Percentiles rank a stretch among this genome's conserved stretches.
phyloP scores from a whole-genome alignment of 2,329 filamentous ascomycete species.

The Ophiostoma fasciatum region DNA sequence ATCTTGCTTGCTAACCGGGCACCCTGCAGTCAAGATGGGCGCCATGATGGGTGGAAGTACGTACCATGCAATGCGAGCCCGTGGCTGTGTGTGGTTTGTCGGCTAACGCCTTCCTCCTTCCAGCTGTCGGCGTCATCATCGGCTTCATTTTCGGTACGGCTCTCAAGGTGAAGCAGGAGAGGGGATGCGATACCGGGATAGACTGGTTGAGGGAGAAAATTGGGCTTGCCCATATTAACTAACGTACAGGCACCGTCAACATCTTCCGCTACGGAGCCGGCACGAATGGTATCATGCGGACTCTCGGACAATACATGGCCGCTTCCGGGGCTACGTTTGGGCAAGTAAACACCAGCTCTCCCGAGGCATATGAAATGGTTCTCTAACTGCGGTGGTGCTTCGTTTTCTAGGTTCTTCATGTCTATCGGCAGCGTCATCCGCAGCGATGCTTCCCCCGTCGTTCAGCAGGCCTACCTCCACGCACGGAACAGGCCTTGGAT shows the following conservation, averaged over 20 bases:
- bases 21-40: constrained; percentile 75
- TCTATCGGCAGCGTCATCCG: constrained; percentile 94
- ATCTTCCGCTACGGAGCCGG: constrained; percentile 93
- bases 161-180: neutral
- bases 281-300: constrained; percentile 84
- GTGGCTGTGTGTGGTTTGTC: too few species aligned
- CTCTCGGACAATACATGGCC: constrained; percentile 90
- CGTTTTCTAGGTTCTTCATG: constrained; percentile 71
- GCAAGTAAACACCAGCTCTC: constrained; percentile 46
- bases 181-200: too few species aligned
- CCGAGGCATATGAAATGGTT: neutral
- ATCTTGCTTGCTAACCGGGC: constrained; percentile 19
- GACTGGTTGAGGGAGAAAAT: too few species aligned
- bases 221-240: too few species aligned
- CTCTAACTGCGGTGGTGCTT: neutral
- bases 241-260: constrained; percentile 80
- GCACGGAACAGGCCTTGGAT: constrained; percentile 64
- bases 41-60: constrained; percentile 96
- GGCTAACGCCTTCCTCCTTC: too few species aligned
- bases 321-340: constrained; percentile 92
- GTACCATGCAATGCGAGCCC: too few species aligned
- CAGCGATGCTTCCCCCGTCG: constrained; percentile 61
- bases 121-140: constrained; percentile 90
- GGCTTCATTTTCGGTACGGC: constrained; percentile 86
- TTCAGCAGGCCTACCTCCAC: constrained; percentile 60